These are phyloP conservation scores for Penicillium cataractarum DNA, from an alignment of 495 filamentous ascomycete species.

Conservation along the genomic window DNA sequence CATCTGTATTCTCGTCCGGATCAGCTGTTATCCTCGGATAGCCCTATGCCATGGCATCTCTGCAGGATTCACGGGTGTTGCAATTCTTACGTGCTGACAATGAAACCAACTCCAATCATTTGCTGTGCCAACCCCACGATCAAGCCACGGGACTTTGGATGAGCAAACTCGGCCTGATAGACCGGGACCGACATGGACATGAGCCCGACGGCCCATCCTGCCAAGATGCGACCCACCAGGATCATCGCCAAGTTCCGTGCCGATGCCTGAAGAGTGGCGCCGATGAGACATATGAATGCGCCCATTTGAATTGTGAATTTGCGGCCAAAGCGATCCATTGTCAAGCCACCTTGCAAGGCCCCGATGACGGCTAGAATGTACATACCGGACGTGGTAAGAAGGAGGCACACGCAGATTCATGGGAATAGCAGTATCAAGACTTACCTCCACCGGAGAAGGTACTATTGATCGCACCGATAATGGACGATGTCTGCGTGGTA, in stretches of 20 bases:
- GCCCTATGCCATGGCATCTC: neutral
- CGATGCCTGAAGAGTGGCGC: slow-evolving; percentile 58
- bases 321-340: slow-evolving; percentile 51
- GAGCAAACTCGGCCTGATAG: slow-evolving; percentile 58
- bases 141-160: slow-evolving; percentile 55
- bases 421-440: slow-evolving; percentile 4
- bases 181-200: slow-evolving; percentile 62
- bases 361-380: slow-evolving; percentile 35
- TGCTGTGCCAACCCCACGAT: slow-evolving; percentile 63
- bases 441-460: slow-evolving; percentile 58
- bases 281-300: slow-evolving; percentile 56
- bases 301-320: slow-evolving; percentile 60
- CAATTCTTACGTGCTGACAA: slow-evolving; percentile 48
- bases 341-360: slow-evolving; percentile 40
- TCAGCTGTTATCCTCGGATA: neutral
- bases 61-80: neutral
- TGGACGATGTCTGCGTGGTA: slow-evolving; percentile 48
- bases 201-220: slow-evolving; percentile 63
- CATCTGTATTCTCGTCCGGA: slow-evolving; percentile 37
- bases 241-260: slow-evolving; percentile 59
- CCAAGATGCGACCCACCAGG: slow-evolving; percentile 63
- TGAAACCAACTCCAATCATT: slow-evolving; percentile 61
- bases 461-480: slow-evolving; percentile 61
- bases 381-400: neutral
- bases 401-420: neutral